These are phyloP conservation scores for Monosporascus sp. DNA, from an alignment of 2,329 filamentous ascomycete species.

Conservation along the genomic window DNA sequence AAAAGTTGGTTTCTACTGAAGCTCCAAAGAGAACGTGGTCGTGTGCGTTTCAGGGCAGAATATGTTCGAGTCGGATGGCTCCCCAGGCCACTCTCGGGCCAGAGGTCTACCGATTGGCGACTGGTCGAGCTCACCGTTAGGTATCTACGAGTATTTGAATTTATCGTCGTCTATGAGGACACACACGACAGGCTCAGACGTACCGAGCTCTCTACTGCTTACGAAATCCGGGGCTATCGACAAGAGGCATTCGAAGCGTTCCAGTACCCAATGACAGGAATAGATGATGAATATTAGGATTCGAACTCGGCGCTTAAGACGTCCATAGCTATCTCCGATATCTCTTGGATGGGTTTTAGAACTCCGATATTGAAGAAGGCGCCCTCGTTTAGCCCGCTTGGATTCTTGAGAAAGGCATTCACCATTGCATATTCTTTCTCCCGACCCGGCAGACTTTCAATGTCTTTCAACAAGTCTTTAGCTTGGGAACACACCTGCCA, in stretches of 20 bases:
- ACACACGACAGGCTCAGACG: neutral
- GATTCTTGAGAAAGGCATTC: slow-evolving; percentile 37
- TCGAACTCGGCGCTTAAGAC: slow-evolving; percentile 38
- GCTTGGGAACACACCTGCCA: slow-evolving; percentile 43
- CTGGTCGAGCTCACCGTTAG: slow-evolving; percentile 1
- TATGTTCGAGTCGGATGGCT: neutral
- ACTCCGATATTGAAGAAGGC: slow-evolving; percentile 47
- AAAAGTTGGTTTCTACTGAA: neutral
- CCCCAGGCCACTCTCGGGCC: neutral
- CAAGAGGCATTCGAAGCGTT: slow-evolving; percentile 4
- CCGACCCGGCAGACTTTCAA: slow-evolving; percentile 41
- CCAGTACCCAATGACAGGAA: neutral
- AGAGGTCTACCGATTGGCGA: neutral
- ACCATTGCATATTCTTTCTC: slow-evolving; percentile 40
- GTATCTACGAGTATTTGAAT: neutral
- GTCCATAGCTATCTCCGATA: slow-evolving; percentile 41
- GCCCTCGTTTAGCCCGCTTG: slow-evolving; percentile 31
- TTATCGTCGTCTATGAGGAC: slow-evolving; percentile 1
- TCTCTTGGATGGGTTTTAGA: slow-evolving; percentile 38
- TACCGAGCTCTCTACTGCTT: slow-evolving; percentile 1
- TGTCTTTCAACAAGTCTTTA: slow-evolving; percentile 42
- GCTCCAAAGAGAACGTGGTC: slow-evolving; percentile 5
- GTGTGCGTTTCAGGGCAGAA: neutral
- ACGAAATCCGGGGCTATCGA: slow-evolving; percentile 10
- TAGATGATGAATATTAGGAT: neutral